Percentiles rank a stretch among this genome's conserved stretches.
These are phyloP conservation scores for Crithidia sp. DNA, from an alignment of 208 protist species.

Conservation along the genomic window DNA sequence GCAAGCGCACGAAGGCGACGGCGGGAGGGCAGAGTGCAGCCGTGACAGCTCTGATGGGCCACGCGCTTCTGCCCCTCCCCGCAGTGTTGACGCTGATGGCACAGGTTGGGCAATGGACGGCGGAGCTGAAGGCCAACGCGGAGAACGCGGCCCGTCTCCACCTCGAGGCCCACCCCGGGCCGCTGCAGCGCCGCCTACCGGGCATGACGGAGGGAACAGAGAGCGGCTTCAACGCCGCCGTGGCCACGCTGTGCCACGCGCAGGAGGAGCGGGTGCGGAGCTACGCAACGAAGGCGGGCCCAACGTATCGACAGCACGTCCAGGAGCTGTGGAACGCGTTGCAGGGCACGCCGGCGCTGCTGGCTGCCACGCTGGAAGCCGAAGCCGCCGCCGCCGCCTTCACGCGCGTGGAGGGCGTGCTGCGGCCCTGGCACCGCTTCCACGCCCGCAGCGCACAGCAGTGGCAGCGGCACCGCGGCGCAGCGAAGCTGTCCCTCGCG, in stretches of 20 bases:
- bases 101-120: conserved; percentile 51
- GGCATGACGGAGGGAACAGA: conserved; percentile 50
- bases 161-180: conserved; percentile 44
- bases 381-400: conserved; percentile 51
- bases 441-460: conserved; percentile 52
- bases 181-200: conserved; percentile 51
- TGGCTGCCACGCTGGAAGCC: conserved; percentile 45
- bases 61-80: conserved; percentile 38
- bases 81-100: conserved; percentile 40
- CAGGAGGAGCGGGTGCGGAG: conserved; percentile 49
- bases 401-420: conserved; percentile 53
- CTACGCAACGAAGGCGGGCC: conserved; percentile 53
- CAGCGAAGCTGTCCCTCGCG: conserved; percentile 70
- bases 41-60: conserved; percentile 16
- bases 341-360: conserved; percentile 51
- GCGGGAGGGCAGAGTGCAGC: conserved; percentile 4
- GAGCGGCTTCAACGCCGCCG: conserved; percentile 43
- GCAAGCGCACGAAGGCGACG: conserved; percentile 7
- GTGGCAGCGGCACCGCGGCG: conserved; percentile 46
- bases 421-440: conserved; percentile 58
- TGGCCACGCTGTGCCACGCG: conserved; percentile 40
- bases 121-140: conserved; percentile 37
- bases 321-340: conserved; percentile 67
- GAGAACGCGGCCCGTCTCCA: conserved; percentile 40
- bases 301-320: conserved; percentile 60